A percentile compares a stretch with the other conserved stretches of the same genome.
Conservation (phyloP, 2,329 filamentous ascomycete species). For the Cercospora citrullina region DNA sequence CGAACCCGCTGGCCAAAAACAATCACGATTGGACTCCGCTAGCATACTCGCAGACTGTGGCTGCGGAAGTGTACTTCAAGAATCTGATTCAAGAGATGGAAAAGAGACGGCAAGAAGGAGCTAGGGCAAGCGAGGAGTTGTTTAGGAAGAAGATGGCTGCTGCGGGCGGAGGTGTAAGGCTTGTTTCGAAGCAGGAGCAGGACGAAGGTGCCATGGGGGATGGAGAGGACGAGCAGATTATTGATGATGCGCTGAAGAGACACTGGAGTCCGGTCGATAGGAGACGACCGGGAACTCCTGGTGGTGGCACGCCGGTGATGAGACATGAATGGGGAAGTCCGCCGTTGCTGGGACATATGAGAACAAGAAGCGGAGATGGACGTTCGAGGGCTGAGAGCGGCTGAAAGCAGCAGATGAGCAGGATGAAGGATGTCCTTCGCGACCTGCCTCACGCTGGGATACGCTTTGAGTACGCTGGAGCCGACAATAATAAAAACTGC, state of each 20-base stretch:
- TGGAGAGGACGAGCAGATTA: slow-evolving; percentile 31
- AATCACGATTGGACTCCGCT: slow-evolving; percentile 78
- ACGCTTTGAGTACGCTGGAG: neutral
- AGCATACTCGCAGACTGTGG: slow-evolving; percentile 78
- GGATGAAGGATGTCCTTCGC: neutral
- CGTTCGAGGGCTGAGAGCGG: slow-evolving; percentile 11
- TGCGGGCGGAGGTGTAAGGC: slow-evolving; percentile 28
- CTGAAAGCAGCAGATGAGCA: slow-evolving; percentile 2
- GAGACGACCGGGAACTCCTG: slow-evolving; percentile 33
- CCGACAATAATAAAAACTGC: neutral
- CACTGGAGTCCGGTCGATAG: slow-evolving; percentile 38
- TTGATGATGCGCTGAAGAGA: slow-evolving; percentile 34
- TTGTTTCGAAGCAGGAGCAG: slow-evolving; percentile 29
- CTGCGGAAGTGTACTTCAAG: slow-evolving; percentile 83
- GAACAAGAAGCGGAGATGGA: slow-evolving; percentile 31
- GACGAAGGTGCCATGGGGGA: slow-evolving; percentile 17
- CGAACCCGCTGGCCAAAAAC: slow-evolving; percentile 71
- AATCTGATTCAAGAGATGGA: slow-evolving; percentile 71
- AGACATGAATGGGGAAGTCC: slow-evolving; percentile 33
- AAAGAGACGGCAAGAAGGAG: slow-evolving; percentile 55
- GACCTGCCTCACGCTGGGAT: neutral
- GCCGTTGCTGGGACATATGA: slow-evolving; percentile 24
- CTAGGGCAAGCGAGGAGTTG: slow-evolving; percentile 37
- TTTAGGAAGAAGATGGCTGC: slow-evolving; percentile 32
- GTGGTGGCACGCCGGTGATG: slow-evolving; percentile 33